Base-by-base conservation (phyloP, 306 rosid species). In the Quercus gilva region DNA sequence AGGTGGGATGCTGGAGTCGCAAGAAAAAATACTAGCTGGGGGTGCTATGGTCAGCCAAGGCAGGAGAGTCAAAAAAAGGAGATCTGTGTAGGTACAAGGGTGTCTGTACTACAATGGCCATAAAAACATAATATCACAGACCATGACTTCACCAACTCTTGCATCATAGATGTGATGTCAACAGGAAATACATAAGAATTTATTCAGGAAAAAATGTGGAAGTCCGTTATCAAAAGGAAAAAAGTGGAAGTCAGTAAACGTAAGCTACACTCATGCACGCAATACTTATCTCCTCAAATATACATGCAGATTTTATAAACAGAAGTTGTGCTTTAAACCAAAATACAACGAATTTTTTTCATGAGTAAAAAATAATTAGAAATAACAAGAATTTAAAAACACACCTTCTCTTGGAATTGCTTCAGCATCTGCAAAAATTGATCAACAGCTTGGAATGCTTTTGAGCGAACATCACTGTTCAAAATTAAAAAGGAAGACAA, bases 371-470 rank as follows among this genome's bases (percentile, higher is more conserved):
- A 49, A 49, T 49, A 68, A 68, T 67, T 29, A 79, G 79, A 84
- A 76, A 57, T 67, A 73, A 83, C 49, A 85, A 64, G 56, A 74
- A 49, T 70, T 84, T 31, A 60, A n/a, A 18, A 77, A 75, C 74
- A 61, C 85, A 96, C 99, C 99, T 91, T 95, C 56, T 96, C 97
- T 55, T 93, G 84, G 83, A 87, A 77, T 69, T 93, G 97, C 88
- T 91, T 96, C 78, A 90, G 85, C 60, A 91, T 83, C 82, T 80
- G 96, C 86, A 95, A 76, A 91, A 95, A 95, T 70, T 95, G 98
- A 84, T 93, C 99, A 82, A 91, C 92, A 25, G 97, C 96, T 90
- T 95, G 97, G 88, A 95, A 93, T 79, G 98, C 97, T 86, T 91
- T 95, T 5, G 88, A 81, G 26, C 96, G 91, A 82, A 95, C 98